phyloP scores from a whole-genome alignment of 352 stramenopile genomes.

The Pythium insidiosum region DNA sequence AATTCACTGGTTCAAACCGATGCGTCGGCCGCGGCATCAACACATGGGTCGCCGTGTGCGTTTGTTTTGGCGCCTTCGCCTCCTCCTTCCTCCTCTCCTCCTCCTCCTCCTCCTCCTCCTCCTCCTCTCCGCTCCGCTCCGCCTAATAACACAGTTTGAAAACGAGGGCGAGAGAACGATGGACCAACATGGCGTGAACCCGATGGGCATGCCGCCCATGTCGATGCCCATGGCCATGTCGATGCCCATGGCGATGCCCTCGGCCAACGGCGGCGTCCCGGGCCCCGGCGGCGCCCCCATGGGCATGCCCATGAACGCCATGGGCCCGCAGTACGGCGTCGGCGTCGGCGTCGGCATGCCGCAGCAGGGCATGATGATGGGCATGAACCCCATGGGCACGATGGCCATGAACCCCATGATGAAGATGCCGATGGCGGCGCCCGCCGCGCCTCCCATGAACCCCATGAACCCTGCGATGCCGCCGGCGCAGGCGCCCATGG shows the following conservation, averaged over 20 bases:
- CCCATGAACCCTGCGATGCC: constrained; percentile 28
- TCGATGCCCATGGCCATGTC: constrained; percentile 54
- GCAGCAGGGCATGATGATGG: constrained; percentile 24
- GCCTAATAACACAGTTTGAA: too few species aligned
- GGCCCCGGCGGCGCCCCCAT: constrained; percentile 25
- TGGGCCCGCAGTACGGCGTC: constrained; percentile 18
- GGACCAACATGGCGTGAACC: constrained; percentile 58
- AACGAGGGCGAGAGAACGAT: too few species aligned
- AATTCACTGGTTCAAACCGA: too few species aligned
- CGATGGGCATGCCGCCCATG: constrained; percentile 60
- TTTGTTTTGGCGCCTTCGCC: too few species aligned
- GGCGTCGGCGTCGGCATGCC: constrained; percentile 6
- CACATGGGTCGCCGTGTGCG: too few species aligned
- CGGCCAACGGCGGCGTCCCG: constrained; percentile 11
- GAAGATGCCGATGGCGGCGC: constrained; percentile 29
- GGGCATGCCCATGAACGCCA: constrained; percentile 43
- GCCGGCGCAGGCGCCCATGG: constrained; percentile 14
- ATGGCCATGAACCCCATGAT: constrained; percentile 38
- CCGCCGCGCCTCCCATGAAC: not conserved
- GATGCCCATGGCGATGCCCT: constrained; percentile 50
- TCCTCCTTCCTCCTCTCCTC: too few species aligned
- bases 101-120: too few species aligned
- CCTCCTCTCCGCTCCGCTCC: too few species aligned
- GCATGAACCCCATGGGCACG: constrained; percentile 49
- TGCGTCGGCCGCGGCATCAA: too few species aligned